Evolutionary conservation across 495 filamentous ascomycete genomes (phyloP).

Genomic region (Aspergillus conjunctus): DNA sequence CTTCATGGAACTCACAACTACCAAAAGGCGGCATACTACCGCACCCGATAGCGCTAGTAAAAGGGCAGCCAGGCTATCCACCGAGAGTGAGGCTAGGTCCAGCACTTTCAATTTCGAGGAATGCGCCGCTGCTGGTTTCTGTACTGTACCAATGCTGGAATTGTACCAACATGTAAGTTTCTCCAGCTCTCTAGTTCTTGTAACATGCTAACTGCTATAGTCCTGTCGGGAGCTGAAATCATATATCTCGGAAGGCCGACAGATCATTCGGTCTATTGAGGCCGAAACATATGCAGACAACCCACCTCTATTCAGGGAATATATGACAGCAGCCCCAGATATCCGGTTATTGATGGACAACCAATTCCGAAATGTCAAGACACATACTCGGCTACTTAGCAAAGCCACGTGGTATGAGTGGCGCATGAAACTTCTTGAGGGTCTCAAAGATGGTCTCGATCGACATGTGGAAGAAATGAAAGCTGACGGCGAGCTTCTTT

Average conservation of each 20-base stretch:
- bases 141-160: conserved; percentile 89
- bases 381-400: conserved; percentile 81
- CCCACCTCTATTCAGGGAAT: conserved; percentile 88
- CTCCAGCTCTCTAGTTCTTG: background rate
- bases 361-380: conserved; percentile 96
- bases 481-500: conserved; percentile 67
- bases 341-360: conserved; percentile 86
- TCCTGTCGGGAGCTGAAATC: conserved; percentile 93
- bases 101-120: conserved; percentile 61
- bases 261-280: conserved; percentile 87
- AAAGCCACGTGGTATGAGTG: conserved; percentile 98
- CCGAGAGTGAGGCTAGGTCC: conserved; percentile 47
- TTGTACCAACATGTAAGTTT: conserved; percentile 84
- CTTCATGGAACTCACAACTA: conserved; percentile 94
- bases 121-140: conserved; percentile 85
- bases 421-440: conserved; percentile 88
- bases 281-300: conserved; percentile 83
- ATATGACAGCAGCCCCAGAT: conserved; percentile 82
- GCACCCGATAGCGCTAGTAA: conserved; percentile 56
- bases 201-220: conserved; percentile 35
- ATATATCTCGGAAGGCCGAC: conserved; percentile 88
- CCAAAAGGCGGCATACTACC: conserved; percentile 84
- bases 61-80: conserved; percentile 38
- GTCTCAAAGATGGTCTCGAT: conserved; percentile 75
- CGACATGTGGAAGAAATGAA: conserved; percentile 76